A percentile compares a stretch with the other conserved stretches of the same genome.
phyloP scores from a whole-genome alignment of 2,329 filamentous ascomycete species.

The Phyllosticta paracitricarpa region DNA sequence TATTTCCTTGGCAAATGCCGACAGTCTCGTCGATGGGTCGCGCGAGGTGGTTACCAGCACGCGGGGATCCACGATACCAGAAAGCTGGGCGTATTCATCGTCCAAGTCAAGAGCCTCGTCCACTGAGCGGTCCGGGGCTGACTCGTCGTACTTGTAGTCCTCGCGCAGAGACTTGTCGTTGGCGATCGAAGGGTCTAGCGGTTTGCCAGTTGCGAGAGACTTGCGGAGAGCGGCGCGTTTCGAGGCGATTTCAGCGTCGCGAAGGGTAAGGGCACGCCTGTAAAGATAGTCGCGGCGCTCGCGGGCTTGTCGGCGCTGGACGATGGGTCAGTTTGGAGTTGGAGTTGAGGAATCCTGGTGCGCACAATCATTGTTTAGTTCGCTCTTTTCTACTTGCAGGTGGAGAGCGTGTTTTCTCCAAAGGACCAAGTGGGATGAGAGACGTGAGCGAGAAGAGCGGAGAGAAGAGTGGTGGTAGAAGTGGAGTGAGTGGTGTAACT shows the following conservation, averaged over 20 bases:
- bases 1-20: constrained; percentile 90
- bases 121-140: constrained; percentile 54
- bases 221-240: constrained; percentile 80
- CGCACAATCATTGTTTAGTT: constrained; percentile 7
- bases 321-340: background rate
- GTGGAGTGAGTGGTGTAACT: background rate
- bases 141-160: constrained; percentile 92
- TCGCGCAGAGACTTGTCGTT: constrained; percentile 76
- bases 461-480: background rate
- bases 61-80: constrained; percentile 82
- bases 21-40: constrained; percentile 72
- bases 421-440: background rate
- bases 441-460: background rate
- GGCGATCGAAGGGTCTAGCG: constrained; percentile 69
- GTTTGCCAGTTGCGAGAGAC: constrained; percentile 81
- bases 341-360: background rate
- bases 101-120: constrained; percentile 67
- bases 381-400: background rate
- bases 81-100: constrained; percentile 83
- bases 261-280: constrained; percentile 73
- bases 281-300: constrained; percentile 84
- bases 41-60: constrained; percentile 86
- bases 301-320: constrained; percentile 57
- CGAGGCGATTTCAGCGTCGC: constrained; percentile 85
- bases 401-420: background rate